phyloP scores from a whole-genome alignment of 306 rosid species.

The Malus sieversii region DNA sequence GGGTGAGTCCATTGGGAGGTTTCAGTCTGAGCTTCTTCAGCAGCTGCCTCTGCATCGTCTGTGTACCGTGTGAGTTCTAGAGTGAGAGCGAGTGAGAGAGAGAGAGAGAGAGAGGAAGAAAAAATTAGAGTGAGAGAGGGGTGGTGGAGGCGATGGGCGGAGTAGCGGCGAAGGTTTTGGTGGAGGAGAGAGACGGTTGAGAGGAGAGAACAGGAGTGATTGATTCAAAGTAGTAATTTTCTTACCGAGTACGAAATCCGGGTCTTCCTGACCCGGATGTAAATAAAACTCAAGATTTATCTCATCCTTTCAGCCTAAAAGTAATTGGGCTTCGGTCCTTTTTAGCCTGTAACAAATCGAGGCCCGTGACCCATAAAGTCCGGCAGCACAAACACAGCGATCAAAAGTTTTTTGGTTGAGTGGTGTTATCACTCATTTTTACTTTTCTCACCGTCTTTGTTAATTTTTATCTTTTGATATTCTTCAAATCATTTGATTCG shows the following conservation, averaged over 20 bases:
- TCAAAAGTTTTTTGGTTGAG: too few relatives aligned
- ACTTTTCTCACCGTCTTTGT: too few relatives aligned
- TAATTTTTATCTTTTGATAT: too few relatives aligned
- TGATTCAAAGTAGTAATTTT: not conserved
- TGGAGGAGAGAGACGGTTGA: not conserved
- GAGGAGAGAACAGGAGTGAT: not conserved
- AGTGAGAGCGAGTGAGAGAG: not conserved
- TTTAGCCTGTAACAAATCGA: not conserved
- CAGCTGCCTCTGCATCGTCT: conserved; percentile 36
- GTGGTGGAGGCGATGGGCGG: not conserved
- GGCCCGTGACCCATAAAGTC: not conserved
- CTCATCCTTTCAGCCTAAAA: not conserved
- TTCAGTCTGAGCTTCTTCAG: conserved; percentile 22
- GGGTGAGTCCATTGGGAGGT: conserved; percentile 24
- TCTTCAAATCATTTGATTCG: too few relatives aligned
- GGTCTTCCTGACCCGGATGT: not conserved
- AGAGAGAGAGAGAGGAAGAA: not conserved
- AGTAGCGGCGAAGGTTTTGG: not conserved
- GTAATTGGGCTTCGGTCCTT: not conserved
- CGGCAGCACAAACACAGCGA: not conserved
- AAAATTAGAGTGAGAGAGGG: not conserved
- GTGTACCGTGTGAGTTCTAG: not conserved
- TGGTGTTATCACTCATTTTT: too few relatives aligned
- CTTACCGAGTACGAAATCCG: not conserved
- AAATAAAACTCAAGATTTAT: not conserved